Percentiles rank a stretch among this genome's conserved stretches.
Conservation (phyloP, 2,329 filamentous ascomycete genomes). For the Fusarium gaditjirri region DNA sequence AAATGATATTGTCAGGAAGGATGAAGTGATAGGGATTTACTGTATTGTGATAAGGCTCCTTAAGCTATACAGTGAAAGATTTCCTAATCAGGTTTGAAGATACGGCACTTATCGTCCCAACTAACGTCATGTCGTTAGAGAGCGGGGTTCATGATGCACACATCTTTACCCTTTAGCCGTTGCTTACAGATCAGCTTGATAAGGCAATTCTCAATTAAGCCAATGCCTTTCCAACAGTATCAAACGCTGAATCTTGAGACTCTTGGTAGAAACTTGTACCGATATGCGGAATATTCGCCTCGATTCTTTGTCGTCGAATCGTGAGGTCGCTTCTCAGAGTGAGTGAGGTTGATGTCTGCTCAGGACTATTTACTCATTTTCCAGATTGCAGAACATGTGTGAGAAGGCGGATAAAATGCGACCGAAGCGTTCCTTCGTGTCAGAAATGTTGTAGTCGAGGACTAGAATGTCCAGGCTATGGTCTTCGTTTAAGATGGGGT, state of each 20-base stretch:
- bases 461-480: neutral
- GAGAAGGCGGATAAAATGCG: slow-evolving; percentile 3
- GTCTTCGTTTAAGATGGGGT: neutral
- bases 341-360: neutral
- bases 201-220: neutral
- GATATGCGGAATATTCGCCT: slow-evolving; percentile 1
- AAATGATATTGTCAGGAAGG: too few relatives aligned
- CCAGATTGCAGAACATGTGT: neutral
- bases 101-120: neutral
- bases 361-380: neutral
- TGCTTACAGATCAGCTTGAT: neutral
- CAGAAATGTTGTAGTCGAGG: neutral
- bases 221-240: neutral
- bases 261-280: accelerated
- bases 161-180: neutral
- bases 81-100: neutral
- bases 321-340: neutral
- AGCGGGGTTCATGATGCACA: neutral
- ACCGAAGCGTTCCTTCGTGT: neutral
- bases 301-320: neutral
- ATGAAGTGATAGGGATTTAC: too few relatives aligned
- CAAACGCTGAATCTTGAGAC: neutral
- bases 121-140: slow-evolving; percentile 3
- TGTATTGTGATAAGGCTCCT: too few relatives aligned
- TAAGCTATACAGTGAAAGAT: neutral